Percentiles rank a stretch among this genome's conserved stretches.
Evolutionary conservation across 306 rosid species (phyloP).

Genomic region (Mimosa pudica): DNA sequence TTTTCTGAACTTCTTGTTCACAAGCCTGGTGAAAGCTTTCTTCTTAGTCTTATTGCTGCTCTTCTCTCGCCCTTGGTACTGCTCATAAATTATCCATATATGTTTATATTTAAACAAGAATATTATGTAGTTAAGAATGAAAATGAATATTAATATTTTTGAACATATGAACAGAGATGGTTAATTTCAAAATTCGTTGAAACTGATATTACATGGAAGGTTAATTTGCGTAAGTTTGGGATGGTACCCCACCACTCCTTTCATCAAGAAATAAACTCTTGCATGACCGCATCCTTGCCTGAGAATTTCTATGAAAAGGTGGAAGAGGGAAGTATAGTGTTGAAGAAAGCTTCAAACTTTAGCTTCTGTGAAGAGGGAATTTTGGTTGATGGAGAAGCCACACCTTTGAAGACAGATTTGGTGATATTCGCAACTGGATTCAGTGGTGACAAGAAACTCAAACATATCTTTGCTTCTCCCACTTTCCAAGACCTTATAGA

Average conservation of each 20-base stretch:
- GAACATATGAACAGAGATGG: slow-evolving; percentile 51
- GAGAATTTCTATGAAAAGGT: slow-evolving; percentile 62
- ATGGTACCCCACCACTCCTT: slow-evolving; percentile 70
- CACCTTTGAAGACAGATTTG: slow-evolving; percentile 48
- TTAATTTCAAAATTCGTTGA: slow-evolving; percentile 61
- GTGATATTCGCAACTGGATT: slow-evolving; percentile 69
- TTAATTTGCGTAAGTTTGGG: slow-evolving; percentile 52
- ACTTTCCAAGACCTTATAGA: slow-evolving; percentile 49
- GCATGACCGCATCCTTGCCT: slow-evolving; percentile 46
- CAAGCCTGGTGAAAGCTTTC: slow-evolving; percentile 63
- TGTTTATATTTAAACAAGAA: not conserved
- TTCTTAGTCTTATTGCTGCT: slow-evolving; percentile 53
- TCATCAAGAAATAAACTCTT: slow-evolving; percentile 47
- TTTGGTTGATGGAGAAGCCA: slow-evolving; percentile 48
- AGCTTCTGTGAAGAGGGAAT: slow-evolving; percentile 58
- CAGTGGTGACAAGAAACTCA: slow-evolving; percentile 66
- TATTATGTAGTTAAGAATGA: not conserved
- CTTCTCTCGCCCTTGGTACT: slow-evolving; percentile 67
- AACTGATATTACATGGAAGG: slow-evolving; percentile 50
- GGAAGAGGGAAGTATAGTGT: slow-evolving; percentile 58
- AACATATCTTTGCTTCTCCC: slow-evolving; percentile 54
- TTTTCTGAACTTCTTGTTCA: slow-evolving; percentile 69
- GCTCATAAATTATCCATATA: not conserved
- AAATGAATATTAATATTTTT: not conserved
- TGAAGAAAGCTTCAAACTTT: slow-evolving; percentile 53